Evolutionary conservation across 192 early-diverging fungal genomes (phyloP).

Genomic region (Backusella parvicylindrica): DNA sequence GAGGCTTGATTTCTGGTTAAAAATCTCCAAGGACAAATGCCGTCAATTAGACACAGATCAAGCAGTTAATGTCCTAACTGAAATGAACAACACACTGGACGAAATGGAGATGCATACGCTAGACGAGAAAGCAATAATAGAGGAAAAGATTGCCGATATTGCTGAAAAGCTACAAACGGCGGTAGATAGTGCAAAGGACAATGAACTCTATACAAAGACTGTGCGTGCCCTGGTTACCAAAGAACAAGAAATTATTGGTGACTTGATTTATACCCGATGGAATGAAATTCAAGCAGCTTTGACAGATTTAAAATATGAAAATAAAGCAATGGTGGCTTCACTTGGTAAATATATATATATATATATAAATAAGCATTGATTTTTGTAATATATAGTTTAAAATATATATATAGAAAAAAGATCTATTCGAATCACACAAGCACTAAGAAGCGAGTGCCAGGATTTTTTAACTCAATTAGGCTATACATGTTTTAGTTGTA

Average conservation of each 20-base stretch:
- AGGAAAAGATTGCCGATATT: neutral
- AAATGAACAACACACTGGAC: constrained; percentile 19
- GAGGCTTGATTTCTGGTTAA: constrained; percentile 24
- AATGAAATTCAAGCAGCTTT: constrained; percentile 8
- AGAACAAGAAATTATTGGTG: constrained; percentile 18
- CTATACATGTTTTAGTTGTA: constrained; percentile 40
- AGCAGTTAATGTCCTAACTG: neutral
- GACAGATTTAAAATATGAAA: constrained; percentile 7
- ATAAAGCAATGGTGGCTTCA: constrained; percentile 6
- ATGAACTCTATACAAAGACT: constrained; percentile 25
- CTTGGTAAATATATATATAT: constrained; percentile 6
- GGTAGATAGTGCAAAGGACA: constrained; percentile 1
- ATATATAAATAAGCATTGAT: neutral
- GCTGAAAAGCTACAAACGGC: constrained; percentile 7
- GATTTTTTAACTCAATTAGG: constrained; percentile 49
- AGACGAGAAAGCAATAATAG: neutral
- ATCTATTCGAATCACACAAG: constrained; percentile 42
- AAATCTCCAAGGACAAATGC: neutral
- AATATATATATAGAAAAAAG: constrained; percentile 49
- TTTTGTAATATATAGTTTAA: neutral
- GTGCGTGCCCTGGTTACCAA: constrained; percentile 14
- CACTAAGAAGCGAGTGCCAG: constrained; percentile 43
- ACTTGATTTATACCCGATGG: constrained; percentile 5
- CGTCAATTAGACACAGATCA: neutral
- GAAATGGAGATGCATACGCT: constrained; percentile 6